Conservation (phyloP, 257 asterid species). For the Nicotiana otophora region DNA sequence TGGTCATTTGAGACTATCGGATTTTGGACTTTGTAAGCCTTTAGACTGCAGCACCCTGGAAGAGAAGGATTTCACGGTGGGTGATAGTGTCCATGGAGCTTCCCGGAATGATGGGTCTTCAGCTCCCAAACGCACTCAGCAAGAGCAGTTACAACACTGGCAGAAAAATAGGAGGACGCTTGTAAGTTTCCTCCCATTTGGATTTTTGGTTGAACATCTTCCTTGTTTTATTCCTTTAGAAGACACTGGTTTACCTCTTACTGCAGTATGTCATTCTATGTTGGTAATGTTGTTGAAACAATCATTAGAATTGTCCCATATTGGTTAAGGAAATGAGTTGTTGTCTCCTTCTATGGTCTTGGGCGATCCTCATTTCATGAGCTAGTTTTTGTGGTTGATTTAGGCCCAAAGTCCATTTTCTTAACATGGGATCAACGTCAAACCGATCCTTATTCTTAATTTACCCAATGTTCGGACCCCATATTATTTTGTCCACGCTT, state of each 20-base stretch:
- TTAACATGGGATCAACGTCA: neutral
- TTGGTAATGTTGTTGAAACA: neutral
- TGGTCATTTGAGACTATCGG: slow-evolving; percentile 90
- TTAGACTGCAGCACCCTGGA: slow-evolving; percentile 80
- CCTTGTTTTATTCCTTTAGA: neutral
- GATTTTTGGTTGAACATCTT: slow-evolving; percentile 5
- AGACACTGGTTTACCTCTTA: neutral
- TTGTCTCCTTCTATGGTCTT: neutral
- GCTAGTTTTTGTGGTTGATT: neutral
- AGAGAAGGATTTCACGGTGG: slow-evolving; percentile 70
- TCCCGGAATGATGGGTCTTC: slow-evolving; percentile 47
- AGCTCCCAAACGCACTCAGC: slow-evolving; percentile 84
- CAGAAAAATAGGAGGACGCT: slow-evolving; percentile 95
- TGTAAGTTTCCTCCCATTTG: slow-evolving; percentile 41
- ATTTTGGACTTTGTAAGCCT: slow-evolving; percentile 97
- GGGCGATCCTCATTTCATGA: neutral
- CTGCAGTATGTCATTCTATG: neutral
- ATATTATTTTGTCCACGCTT: neutral
- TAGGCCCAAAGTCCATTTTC: neutral
- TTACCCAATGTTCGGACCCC: neutral
- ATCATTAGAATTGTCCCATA: neutral
- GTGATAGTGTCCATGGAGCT: slow-evolving; percentile 41
- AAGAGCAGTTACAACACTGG: slow-evolving; percentile 97
- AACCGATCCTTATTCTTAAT: neutral
- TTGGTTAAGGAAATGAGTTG: neutral